phyloP scores from a whole-genome alignment of 257 asterid genomes.

The Catharanthus roseus region DNA sequence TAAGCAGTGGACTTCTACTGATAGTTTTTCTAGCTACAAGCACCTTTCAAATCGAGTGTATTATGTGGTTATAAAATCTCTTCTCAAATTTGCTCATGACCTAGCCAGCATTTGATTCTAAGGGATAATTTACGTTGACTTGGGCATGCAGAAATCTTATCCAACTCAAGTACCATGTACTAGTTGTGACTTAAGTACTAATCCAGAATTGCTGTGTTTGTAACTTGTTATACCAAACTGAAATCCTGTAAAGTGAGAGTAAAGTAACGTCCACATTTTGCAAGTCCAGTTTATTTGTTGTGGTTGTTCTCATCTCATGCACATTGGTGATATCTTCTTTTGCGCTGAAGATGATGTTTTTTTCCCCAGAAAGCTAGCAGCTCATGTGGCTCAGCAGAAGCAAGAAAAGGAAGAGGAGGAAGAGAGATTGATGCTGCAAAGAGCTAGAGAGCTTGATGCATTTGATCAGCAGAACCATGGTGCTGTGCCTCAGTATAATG shows the following conservation, averaged over 20 bases:
- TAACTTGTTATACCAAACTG: background rate
- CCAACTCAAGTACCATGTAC: background rate
- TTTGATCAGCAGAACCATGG: slow-evolving; percentile 95
- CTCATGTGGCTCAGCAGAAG: slow-evolving; percentile 58
- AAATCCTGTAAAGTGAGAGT: background rate
- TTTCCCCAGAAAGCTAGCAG: slow-evolving; percentile 49
- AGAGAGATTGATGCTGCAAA: slow-evolving; percentile 55
- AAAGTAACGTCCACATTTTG: background rate
- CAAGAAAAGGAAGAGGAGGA: slow-evolving; percentile 73
- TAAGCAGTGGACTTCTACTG: background rate
- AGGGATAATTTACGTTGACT: background rate
- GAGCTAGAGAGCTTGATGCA: slow-evolving; percentile 77
- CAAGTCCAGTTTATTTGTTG: background rate
- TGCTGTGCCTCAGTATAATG: slow-evolving; percentile 78
- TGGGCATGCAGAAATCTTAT: background rate
- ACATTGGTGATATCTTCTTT: background rate
- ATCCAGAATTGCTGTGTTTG: background rate
- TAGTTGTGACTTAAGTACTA: no score
- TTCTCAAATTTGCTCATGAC: background rate
- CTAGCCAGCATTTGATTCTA: background rate
- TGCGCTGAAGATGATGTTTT: background rate
- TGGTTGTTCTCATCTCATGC: background rate
- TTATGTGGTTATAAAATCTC: background rate
- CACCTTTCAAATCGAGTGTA: background rate
- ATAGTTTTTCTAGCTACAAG: background rate